Evolutionary conservation across 352 stramenopile species (phyloP).

Genomic region (Phytophthora pistaciae): DNA sequence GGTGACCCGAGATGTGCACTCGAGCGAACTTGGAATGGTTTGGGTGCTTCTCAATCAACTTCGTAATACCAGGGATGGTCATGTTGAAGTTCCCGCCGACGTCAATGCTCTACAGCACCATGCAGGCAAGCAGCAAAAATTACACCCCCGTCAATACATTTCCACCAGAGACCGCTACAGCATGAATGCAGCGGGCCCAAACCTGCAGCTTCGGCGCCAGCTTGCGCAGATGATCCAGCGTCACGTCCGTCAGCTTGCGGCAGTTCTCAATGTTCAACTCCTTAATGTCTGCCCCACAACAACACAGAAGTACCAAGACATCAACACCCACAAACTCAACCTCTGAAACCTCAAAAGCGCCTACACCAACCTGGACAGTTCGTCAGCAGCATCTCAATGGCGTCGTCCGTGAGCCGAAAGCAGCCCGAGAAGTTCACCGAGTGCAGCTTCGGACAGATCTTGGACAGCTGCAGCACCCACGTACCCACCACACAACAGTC

Average conservation of each 20-base stretch:
- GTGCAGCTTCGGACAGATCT: constrained; percentile 86
- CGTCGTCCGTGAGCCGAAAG: constrained; percentile 89
- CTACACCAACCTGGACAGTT: constrained; percentile 69
- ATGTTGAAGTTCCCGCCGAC: constrained; percentile 92
- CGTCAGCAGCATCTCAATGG: constrained; percentile 80
- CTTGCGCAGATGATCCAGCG: constrained; percentile 83
- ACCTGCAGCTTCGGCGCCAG: constrained; percentile 86
- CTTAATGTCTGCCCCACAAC: constrained; percentile 70
- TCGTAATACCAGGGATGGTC: constrained; percentile 87
- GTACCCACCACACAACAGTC: not conserved
- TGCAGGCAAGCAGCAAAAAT: not conserved
- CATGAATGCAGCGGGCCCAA: not conserved
- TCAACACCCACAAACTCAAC: not conserved
- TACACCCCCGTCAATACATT: not conserved
- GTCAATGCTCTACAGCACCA: constrained; percentile 74
- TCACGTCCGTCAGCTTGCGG: constrained; percentile 86
- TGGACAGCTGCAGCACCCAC: constrained; percentile 54
- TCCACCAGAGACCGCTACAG: not conserved
- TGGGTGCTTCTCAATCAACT: constrained; percentile 90
- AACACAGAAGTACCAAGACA: not conserved
- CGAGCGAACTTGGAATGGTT: constrained; percentile 92
- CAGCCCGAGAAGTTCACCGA: constrained; percentile 89
- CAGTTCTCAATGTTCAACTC: constrained; percentile 92
- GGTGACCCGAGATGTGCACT: constrained; percentile 86
- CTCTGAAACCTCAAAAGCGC: not conserved